Percentiles rank a stretch among this genome's conserved stretches.
phyloP scores from a whole-genome alignment of 2,329 filamentous ascomycete genomes.

The Trichoderma arundinaceum region DNA sequence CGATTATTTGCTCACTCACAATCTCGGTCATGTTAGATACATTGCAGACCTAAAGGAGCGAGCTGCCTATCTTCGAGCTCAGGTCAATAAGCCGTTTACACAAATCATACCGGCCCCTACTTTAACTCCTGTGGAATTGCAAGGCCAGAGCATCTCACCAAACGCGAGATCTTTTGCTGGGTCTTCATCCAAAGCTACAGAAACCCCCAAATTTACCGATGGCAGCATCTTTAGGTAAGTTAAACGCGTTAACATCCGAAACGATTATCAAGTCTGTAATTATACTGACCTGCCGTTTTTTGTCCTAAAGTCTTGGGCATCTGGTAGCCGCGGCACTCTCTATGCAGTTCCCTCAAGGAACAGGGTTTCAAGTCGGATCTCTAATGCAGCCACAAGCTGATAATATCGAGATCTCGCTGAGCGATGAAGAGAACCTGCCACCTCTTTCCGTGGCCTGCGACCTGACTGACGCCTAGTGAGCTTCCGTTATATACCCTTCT shows the following conservation, averaged over 20 bases:
- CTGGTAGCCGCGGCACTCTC: slow-evolving; percentile 28
- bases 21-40: slow-evolving; percentile 10
- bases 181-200: slow-evolving; percentile 3
- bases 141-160: background rate
- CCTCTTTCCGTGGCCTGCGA: no score
- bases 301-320: slow-evolving; percentile 14
- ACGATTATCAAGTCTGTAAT: background rate
- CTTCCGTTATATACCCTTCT: no score
- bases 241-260: background rate
- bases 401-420: slow-evolving; percentile 2
- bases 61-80: slow-evolving; percentile 12
- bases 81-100: background rate
- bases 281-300: background rate
- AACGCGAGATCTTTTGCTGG: slow-evolving; percentile 1
- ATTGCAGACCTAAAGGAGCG: slow-evolving; percentile 28
- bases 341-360: slow-evolving; percentile 22
- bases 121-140: slow-evolving; percentile 4
- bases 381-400: slow-evolving; percentile 14
- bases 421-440: background rate
- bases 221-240: slow-evolving; percentile 28
- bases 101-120: background rate
- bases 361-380: slow-evolving; percentile 5
- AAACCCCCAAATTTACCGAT: slow-evolving; percentile 19
- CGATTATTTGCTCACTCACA: background rate
- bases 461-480: no score